Evolutionary conservation across 164 flowering plant species (phyloP), one percentile per base, ranked within the genome.

Genomic region (Stephania cephalantha): DNA sequence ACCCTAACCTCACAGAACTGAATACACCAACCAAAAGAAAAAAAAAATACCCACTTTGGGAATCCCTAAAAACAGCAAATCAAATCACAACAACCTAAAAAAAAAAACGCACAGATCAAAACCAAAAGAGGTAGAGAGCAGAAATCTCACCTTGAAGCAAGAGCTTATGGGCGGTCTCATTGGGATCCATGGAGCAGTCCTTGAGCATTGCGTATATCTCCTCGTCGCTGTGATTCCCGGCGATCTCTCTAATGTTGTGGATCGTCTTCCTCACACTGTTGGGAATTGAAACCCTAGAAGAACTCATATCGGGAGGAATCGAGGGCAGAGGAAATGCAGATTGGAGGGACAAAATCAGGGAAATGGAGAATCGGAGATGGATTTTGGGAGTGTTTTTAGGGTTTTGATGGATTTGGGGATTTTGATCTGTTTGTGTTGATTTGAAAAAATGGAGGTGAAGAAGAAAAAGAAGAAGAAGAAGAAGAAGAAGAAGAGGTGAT

Each of bases 131-230:
- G 12, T 10, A 50, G 11, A 50, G 15, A 50, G 13, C 55, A 11
- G 55, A 50, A 15, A 61, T 61, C 2, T 1, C 31, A 92, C 98
- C 95, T 80, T 86, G 95, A 69, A 74, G 68, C 74, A 91, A 86
- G 50, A 94, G 98, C 82, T 84, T 87, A 66, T 92, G 94, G 17
- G 88, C 80, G 73, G 98, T 87, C 76, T 93, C 98, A 75, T 93
- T 89, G 80, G 98, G 98, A 90, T 93, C 98, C 97, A 91, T 93
- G 53, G 83, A 76, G 68, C 98, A 93, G 70, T 93, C 97, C 74
- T 82, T 87, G 71, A 93, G 95, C 95, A 90, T 91, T 87, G 95
- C 91, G 70, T 89, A 86, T 76, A 94, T 87, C 83, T 93, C 98
- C 35, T 93, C 97, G 6, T 93, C 95, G 75, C 80, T 75, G 77